Conservation (phyloP, 2,329 filamentous ascomycete species). For the Metarhizium humberi region DNA sequence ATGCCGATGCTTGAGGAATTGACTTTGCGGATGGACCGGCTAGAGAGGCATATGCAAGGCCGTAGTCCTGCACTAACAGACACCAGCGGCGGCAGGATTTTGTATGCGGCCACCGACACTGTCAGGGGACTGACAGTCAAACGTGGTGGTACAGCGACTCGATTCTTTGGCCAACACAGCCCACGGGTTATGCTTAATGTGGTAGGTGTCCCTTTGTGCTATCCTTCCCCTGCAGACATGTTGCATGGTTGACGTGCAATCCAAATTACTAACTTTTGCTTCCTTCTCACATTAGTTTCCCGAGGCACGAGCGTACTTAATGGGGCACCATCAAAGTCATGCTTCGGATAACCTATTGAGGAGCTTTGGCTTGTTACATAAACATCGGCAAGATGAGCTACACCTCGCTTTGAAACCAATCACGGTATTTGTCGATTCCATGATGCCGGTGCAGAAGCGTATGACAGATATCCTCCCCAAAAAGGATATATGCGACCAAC, state of each 20-base stretch:
- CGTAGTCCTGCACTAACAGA: constrained; percentile 31
- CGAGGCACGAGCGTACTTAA: constrained; percentile 7
- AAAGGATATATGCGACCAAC: constrained; percentile 39
- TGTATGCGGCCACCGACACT: constrained; percentile 31
- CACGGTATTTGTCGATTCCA: constrained; percentile 48
- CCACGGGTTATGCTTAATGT: constrained; percentile 44
- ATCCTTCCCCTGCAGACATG: background rate
- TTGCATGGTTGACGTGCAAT: background rate
- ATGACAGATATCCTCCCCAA: constrained; percentile 48
- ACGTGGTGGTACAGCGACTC: constrained; percentile 33
- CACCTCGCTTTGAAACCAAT: constrained; percentile 39
- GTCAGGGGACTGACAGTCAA: constrained; percentile 43
- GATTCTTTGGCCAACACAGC: constrained; percentile 44
- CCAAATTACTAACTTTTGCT: background rate
- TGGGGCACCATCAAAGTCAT: constrained; percentile 2
- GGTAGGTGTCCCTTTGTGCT: constrained; percentile 23
- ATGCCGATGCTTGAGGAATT: constrained; percentile 36
- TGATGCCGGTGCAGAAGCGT: constrained; percentile 46
- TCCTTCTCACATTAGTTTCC: constrained; percentile 3
- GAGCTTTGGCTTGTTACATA: constrained; percentile 38
- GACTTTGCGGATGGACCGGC: constrained; percentile 38
- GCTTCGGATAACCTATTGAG: constrained; percentile 32
- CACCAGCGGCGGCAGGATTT: constrained; percentile 19
- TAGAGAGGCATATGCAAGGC: constrained; percentile 40
- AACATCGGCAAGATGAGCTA: constrained; percentile 36